Evolutionary conservation across 768 basidiomycete species (phyloP).

Genomic region (Suillus brevipes): DNA sequence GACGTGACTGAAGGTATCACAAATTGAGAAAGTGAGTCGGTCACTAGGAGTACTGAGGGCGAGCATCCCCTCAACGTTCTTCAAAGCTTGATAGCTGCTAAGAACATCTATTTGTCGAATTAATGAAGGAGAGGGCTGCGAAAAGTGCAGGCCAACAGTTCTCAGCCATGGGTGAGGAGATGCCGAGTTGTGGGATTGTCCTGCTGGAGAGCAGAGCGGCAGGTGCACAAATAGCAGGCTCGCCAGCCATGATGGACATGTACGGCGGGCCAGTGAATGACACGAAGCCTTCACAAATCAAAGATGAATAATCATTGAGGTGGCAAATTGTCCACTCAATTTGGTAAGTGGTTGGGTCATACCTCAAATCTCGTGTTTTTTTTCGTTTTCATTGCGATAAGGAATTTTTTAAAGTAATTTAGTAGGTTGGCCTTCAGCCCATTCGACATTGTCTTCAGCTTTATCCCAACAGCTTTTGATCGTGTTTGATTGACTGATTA

Average conservation of each 20-base stretch:
- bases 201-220: conserved; percentile 56
- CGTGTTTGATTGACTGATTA: too few species aligned
- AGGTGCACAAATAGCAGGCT: conserved; percentile 67
- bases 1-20: conserved; percentile 93
- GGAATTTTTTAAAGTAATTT: too few species aligned
- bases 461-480: too few species aligned
- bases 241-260: conserved; percentile 64
- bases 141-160: conserved; percentile 91
- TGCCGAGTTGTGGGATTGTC: conserved; percentile 57
- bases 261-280: conserved; percentile 73
- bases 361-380: too few species aligned
- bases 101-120: conserved; percentile 88
- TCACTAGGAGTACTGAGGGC: conserved; percentile 40
- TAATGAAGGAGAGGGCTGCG: conserved; percentile 85
- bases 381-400: too few species aligned
- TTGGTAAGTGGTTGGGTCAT: too few species aligned
- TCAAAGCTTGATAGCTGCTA: conserved; percentile 78
- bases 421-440: too few species aligned
- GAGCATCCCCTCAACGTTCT: conserved; percentile 86
- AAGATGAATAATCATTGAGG: too few species aligned
- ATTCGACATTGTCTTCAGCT: too few species aligned
- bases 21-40: conserved; percentile 82
- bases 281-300: conserved; percentile 73
- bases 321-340: too few species aligned
- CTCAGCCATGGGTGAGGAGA: conserved; percentile 76